A percentile compares a stretch with the other conserved stretches of the same genome.
Evolutionary conservation across 345 rosid species (phyloP).

Genomic region (Capsella bursapastoris): DNA sequence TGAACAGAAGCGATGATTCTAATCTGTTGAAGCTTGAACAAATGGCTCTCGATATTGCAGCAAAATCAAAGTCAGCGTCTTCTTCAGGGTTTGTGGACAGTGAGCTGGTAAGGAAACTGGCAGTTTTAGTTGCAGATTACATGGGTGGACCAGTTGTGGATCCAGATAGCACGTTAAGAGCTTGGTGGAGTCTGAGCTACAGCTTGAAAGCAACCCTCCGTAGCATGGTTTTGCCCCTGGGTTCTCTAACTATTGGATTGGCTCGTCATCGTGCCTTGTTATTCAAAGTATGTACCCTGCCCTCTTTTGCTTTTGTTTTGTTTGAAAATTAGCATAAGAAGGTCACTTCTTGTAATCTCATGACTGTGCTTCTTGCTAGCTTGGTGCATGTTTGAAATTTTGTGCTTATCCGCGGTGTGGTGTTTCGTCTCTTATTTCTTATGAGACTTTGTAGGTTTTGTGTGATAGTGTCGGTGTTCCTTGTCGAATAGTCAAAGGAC

Average conservation of each 20-base stretch:
- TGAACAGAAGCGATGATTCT: constrained; percentile 73
- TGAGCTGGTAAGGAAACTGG: constrained; percentile 68
- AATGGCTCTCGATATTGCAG: constrained; percentile 73
- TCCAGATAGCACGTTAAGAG: constrained; percentile 72
- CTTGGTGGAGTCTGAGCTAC: constrained; percentile 77
- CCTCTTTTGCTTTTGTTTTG: constrained; percentile 8
- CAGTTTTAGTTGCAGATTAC: constrained; percentile 78
- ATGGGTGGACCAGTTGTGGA: constrained; percentile 94
- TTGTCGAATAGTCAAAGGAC: constrained; percentile 93
- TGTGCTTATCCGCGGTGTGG: constrained; percentile 7
- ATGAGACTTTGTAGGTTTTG: constrained; percentile 67
- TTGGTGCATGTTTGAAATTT: constrained; percentile 19
- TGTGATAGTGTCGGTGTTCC: constrained; percentile 85
- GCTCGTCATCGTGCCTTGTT: constrained; percentile 96
- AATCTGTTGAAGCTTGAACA: constrained; percentile 80
- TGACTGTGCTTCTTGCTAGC: constrained; percentile 22
- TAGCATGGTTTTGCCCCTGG: constrained; percentile 91
- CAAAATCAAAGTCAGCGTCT: constrained; percentile 61
- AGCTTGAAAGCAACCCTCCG: constrained; percentile 75
- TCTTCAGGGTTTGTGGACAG: constrained; percentile 45
- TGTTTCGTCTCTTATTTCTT: constrained; percentile 40
- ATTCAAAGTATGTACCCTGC: constrained; percentile 69
- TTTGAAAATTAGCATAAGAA: constrained; percentile 18
- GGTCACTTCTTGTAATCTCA: neutral
- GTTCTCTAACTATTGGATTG: constrained; percentile 88